phyloP scores from a whole-genome alignment of 345 rosid genomes.

The rapeseed (Brassica napus) region DNA sequence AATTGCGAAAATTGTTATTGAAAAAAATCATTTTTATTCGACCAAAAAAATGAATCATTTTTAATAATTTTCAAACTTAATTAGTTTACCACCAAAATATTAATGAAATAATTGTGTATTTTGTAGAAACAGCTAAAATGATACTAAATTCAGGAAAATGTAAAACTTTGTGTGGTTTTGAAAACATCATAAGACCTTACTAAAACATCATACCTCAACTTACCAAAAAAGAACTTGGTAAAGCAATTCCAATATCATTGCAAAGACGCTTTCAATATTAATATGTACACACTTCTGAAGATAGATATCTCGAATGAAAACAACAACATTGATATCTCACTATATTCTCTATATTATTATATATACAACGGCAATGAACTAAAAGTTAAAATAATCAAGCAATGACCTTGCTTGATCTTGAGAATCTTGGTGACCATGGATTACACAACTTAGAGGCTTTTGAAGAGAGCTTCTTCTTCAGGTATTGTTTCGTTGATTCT shows the following conservation, averaged over 20 bases:
- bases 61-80: not conserved
- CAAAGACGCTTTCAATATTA: not conserved
- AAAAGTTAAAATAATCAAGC: constrained; percentile 10
- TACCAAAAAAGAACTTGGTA: not conserved
- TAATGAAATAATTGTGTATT: not conserved
- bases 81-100: not conserved
- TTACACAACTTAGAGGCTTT: constrained; percentile 36
- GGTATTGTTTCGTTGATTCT: constrained; percentile 27
- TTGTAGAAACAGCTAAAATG: not conserved
- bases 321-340: constrained; percentile 6
- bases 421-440: constrained; percentile 36
- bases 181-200: not conserved
- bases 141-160: not conserved
- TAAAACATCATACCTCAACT: not conserved
- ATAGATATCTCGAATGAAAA: constrained; percentile 9
- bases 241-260: constrained; percentile 11
- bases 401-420: constrained; percentile 32
- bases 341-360: constrained; percentile 27
- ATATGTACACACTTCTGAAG: constrained; percentile 33
- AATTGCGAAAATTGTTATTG: not conserved
- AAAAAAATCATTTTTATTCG: not conserved
- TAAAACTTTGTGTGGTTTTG: not conserved
- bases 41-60: not conserved
- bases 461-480: constrained; percentile 38
- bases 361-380: constrained; percentile 22